Conservation (phyloP, 1,139 yeast genomes). For the Debaryomyces sp. region DNA sequence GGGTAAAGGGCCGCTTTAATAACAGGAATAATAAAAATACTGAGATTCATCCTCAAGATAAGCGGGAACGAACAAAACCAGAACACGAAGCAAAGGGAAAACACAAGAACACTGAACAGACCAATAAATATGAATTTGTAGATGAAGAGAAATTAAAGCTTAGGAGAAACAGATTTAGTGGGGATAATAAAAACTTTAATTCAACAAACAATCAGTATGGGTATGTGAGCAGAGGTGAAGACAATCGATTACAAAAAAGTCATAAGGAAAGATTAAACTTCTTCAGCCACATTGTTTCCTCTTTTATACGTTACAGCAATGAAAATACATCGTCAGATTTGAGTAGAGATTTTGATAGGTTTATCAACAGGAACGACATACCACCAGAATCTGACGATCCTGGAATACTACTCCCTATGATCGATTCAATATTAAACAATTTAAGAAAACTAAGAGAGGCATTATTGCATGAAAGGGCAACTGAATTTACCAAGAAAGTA, state of each 20-base stretch:
- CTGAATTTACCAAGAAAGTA: conserved; percentile 49
- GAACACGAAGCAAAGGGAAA: neutral
- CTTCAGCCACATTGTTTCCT: conserved; percentile 37
- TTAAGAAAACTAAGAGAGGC: conserved; percentile 59
- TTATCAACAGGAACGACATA: conserved; percentile 5
- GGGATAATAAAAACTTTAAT: conserved; percentile 9
- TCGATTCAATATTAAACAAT: conserved; percentile 32
- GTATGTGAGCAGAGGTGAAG: conserved; percentile 62
- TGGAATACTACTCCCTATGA: conserved; percentile 10
- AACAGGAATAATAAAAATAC: neutral
- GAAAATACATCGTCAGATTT: conserved; percentile 21
- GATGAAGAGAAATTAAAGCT: conserved; percentile 15
- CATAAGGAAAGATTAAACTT: conserved; percentile 38
- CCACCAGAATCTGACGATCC: conserved; percentile 5
- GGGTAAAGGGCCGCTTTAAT: neutral
- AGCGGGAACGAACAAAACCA: neutral
- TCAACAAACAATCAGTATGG: conserved; percentile 40
- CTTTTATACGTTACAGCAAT: conserved; percentile 33
- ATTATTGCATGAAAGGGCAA: conserved; percentile 37
- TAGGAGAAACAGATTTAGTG: conserved; percentile 21
- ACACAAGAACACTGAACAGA: neutral
- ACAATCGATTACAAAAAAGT: conserved; percentile 49
- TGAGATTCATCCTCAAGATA: neutral
- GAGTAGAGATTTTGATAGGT: conserved; percentile 18
- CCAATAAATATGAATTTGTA: neutral